A percentile compares a stretch with the other conserved stretches of the same genome.
These are phyloP conservation scores for Alternaria alternata DNA, from an alignment of 2,329 filamentous ascomycete genomes.

Conservation along the genomic window DNA sequence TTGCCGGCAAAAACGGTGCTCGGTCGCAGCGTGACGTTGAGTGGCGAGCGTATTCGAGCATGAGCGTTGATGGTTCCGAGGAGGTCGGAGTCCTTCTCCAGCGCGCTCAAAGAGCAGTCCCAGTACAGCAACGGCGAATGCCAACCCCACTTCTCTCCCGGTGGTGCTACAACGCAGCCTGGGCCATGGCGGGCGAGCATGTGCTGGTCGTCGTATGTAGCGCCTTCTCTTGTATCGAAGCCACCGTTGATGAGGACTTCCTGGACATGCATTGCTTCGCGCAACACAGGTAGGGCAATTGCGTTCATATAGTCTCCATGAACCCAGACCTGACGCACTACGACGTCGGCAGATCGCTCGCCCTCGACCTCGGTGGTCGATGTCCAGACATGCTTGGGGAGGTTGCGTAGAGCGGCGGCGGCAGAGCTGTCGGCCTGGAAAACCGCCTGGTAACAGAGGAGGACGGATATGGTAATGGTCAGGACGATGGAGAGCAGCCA, in stretches of 20 bases:
- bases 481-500: constrained; percentile 77
- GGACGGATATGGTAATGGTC: constrained; percentile 74
- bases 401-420: constrained; percentile 73
- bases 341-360: constrained; percentile 67
- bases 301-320: constrained; percentile 83
- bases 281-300: constrained; percentile 70
- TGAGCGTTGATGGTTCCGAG: constrained; percentile 73
- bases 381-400: constrained; percentile 84
- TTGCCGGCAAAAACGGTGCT: constrained; percentile 87
- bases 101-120: constrained; percentile 69
- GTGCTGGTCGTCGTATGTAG: constrained; percentile 5
- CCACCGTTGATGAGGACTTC: constrained; percentile 68
- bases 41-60: constrained; percentile 68
- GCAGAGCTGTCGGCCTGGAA: constrained; percentile 78
- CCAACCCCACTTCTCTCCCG: constrained; percentile 75
- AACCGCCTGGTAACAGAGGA: constrained; percentile 76
- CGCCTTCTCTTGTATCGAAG: constrained; percentile 25
- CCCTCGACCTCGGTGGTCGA: constrained; percentile 71
- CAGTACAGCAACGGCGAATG: constrained; percentile 86
- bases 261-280: constrained; percentile 73
- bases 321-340: constrained; percentile 83
- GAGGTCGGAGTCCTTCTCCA: constrained; percentile 69
- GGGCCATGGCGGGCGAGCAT: constrained; percentile 22
- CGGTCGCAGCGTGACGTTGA: constrained; percentile 78
- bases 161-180: constrained; percentile 50